phyloP scores from a whole-genome alignment of 2,329 filamentous ascomycete genomes.

The Xylaria sp. region DNA sequence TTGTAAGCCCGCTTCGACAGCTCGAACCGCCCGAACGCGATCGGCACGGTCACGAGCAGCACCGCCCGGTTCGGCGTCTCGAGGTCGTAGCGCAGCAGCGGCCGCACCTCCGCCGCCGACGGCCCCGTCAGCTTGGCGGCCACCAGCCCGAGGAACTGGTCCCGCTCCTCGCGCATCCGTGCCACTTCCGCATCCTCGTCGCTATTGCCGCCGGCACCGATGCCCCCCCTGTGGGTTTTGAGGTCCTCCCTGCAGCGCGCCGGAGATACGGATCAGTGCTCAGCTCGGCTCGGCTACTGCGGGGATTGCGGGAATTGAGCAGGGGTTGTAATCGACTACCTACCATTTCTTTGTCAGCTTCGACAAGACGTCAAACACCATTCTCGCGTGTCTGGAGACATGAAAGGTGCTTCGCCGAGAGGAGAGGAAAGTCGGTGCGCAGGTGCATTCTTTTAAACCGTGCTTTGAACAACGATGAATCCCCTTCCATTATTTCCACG shows the following conservation, averaged over 20 bases:
- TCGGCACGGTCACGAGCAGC: slow-evolving; percentile 34
- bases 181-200: slow-evolving; percentile 13
- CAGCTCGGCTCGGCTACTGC: background rate
- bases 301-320: background rate
- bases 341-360: slow-evolving; percentile 28
- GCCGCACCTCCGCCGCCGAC: slow-evolving; percentile 28
- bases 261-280: slow-evolving; percentile 3
- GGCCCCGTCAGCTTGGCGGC: slow-evolving; percentile 28
- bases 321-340: too few relatives aligned
- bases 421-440: too few relatives aligned
- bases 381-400: background rate
- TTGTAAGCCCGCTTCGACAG: slow-evolving; percentile 32
- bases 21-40: slow-evolving; percentile 35
- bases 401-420: background rate
- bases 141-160: slow-evolving; percentile 28
- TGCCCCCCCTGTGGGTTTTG: slow-evolving; percentile 1
- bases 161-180: slow-evolving; percentile 25
- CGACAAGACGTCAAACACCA: slow-evolving; percentile 26
- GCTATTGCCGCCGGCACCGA: slow-evolving; percentile 8
- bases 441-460: too few relatives aligned
- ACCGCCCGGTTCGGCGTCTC: slow-evolving; percentile 28
- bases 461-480: too few relatives aligned
- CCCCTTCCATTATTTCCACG: too few relatives aligned
- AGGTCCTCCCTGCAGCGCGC: slow-evolving; percentile 13
- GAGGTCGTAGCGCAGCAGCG: slow-evolving; percentile 26